Evolutionary conservation across 192 early-diverging fungal genomes (phyloP).

Genomic region (Linderina pennispora): DNA sequence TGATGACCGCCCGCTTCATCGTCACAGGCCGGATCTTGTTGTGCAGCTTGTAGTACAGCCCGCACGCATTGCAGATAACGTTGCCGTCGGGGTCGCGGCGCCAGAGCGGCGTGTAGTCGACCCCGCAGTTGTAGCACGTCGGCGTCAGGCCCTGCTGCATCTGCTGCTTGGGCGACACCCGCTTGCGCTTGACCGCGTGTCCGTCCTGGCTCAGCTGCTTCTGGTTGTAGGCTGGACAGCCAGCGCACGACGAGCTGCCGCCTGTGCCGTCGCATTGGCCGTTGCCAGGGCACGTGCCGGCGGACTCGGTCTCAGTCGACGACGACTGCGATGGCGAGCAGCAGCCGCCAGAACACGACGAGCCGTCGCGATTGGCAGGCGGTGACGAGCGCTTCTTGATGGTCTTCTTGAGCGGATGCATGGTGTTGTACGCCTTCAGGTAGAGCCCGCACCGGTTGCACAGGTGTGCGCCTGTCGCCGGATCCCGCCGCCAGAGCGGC

Average conservation of each 20-base stretch:
- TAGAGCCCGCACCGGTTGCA: constrained; percentile 74
- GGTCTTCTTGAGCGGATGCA: constrained; percentile 39
- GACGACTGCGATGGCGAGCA: constrained; percentile 10
- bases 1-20: constrained; percentile 86
- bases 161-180: constrained; percentile 47
- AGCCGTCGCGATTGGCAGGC: neutral
- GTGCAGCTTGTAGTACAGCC: constrained; percentile 93
- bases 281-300: too few species aligned
- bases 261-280: constrained; percentile 63
- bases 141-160: constrained; percentile 40
- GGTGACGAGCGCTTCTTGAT: constrained; percentile 2
- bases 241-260: constrained; percentile 44
- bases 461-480: constrained; percentile 59
- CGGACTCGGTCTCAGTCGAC: too few species aligned
- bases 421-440: constrained; percentile 45
- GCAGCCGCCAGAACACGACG: too few species aligned
- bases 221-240: constrained; percentile 31
- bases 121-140: constrained; percentile 76
- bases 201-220: constrained; percentile 23
- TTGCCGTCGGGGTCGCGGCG: constrained; percentile 84
- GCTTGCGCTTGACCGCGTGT: constrained; percentile 17
- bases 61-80: constrained; percentile 96
- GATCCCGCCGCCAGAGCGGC: constrained; percentile 70
- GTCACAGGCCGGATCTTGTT: constrained; percentile 78
- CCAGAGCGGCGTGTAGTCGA: constrained; percentile 93